Base-by-base conservation (phyloP, 2,329 filamentous ascomycete species). In the Fusarium setosum region DNA sequence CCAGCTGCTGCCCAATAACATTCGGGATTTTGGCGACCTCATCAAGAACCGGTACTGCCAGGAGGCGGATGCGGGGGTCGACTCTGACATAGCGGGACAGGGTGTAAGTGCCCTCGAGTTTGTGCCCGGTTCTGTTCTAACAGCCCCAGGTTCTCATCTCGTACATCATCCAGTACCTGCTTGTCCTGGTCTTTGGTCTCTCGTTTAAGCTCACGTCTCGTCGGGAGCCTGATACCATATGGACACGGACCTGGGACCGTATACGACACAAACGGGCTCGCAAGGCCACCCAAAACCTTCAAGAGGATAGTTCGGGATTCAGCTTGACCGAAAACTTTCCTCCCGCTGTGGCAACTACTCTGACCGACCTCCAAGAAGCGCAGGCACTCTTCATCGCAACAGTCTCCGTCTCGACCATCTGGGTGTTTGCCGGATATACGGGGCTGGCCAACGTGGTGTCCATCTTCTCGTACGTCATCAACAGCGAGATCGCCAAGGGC, bases 71-170 rank as follows among this genome's bases (percentile, higher is more conserved):
- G 20, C 48, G 3, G 45, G 49, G 1, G 18, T 65, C 1, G 61
- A 66, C 3, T 55, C 17, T 2, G 61, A 66, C 29, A 62, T 66
- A 6, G 63, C 58, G 3, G 63, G 63, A 3, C 63, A 52, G 4
- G 58, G 61, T 1, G 58, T 63, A 2, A 10, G 7, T n/a, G n/a
- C n/a, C n/a, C n/a, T n/a, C n/a, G n/a, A n/a, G n/a, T n/a, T n/a
- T n/a, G n/a, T n/a, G n/a, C n/a, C n/a, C n/a, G n/a, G n/a, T n/a
- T n/a, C n/a, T n/a, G n/a, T n/a, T n/a, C n/a, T n/a, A n/a, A n/a
- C n/a, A n/a, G n/a, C n/a, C n/a, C n/a, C n/a, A 62, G 59, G 47
- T 65, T 0, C 48, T 63, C 0, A 6, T 53, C 2, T 41, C 61
- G 4, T 65, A 56, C 18, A 12, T 63, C 0, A 49, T 62, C 0